Conservation (phyloP, 148 eudicot species). For the Silene latifolia region DNA sequence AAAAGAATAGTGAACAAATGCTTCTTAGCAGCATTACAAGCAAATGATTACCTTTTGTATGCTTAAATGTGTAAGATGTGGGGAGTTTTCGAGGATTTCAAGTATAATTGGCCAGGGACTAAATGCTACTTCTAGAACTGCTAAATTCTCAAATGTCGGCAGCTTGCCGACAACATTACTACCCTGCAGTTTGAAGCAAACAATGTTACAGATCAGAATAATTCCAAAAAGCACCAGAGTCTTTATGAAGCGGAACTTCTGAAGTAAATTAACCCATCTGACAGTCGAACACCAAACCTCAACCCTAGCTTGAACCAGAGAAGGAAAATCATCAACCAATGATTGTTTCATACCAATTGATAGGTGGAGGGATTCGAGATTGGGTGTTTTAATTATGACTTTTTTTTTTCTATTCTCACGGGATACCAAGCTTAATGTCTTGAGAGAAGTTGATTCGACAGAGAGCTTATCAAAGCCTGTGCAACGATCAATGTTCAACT, state of each 20-base stretch:
- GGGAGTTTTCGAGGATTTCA: constrained; percentile 2
- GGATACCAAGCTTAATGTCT: constrained; percentile 5
- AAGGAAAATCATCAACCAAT: constrained; percentile 1
- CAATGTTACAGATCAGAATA: background rate
- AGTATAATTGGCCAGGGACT: constrained; percentile 3
- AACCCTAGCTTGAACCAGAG: constrained; percentile 1
- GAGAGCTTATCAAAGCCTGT: background rate
- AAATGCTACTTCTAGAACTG: background rate
- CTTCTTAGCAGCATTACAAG: no score
- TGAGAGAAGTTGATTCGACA: constrained; percentile 19
- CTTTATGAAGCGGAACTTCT: constrained; percentile 2
- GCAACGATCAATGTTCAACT: constrained; percentile 22
- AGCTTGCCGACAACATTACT: background rate
- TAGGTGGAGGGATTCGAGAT: constrained; percentile 12
- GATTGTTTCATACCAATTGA: background rate
- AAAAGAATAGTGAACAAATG: no score
- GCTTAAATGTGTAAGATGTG: background rate
- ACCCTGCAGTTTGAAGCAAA: background rate
- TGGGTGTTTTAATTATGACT: constrained; percentile 18
- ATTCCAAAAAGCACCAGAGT: background rate
- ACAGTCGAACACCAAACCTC: background rate
- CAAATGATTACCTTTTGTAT: constrained; percentile 6
- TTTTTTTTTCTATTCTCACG: background rate
- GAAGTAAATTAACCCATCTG: constrained; percentile 10
- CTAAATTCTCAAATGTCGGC: constrained; percentile 3